A percentile compares a stretch with the other conserved stretches of the same genome.
Conservation (phyloP, 495 filamentous ascomycete species). For the Aspergillus nidulans region DNA sequence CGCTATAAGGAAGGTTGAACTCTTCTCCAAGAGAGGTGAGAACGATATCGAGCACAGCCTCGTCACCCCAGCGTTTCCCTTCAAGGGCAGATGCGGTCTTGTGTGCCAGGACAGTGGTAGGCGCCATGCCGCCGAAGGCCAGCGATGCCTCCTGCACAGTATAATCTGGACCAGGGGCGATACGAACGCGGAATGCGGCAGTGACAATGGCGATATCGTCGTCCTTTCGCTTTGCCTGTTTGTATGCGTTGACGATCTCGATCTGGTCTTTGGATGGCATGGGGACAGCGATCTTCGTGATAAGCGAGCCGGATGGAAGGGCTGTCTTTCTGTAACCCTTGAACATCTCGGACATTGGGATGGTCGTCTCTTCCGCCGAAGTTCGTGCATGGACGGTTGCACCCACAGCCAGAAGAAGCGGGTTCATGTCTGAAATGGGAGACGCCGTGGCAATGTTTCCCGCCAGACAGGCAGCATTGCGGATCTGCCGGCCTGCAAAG, state of each 20-base stretch:
- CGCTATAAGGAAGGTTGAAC: constrained; percentile 76
- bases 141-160: constrained; percentile 65
- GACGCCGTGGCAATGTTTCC: constrained; percentile 94
- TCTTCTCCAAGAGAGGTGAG: constrained; percentile 80
- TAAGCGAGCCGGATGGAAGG: constrained; percentile 73
- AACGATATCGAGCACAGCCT: constrained; percentile 69
- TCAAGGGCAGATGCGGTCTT: constrained; percentile 60
- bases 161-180: constrained; percentile 49
- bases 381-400: constrained; percentile 73
- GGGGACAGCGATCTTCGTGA: constrained; percentile 78
- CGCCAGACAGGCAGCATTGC: constrained; percentile 95
- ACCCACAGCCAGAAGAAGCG: constrained; percentile 82
- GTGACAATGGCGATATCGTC: constrained; percentile 98
- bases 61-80: constrained; percentile 72
- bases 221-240: constrained; percentile 92
- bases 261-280: constrained; percentile 55
- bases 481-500: constrained; percentile 92
- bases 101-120: constrained; percentile 75
- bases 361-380: constrained; percentile 56
- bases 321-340: constrained; percentile 83
- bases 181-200: constrained; percentile 63
- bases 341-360: constrained; percentile 90
- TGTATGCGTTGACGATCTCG: constrained; percentile 76
- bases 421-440: constrained; percentile 94
- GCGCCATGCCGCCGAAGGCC: constrained; percentile 92